Evolutionary conservation across 2,329 filamentous ascomycete genomes (phyloP).

Genomic region (Dactylonectria macrodidyma): DNA sequence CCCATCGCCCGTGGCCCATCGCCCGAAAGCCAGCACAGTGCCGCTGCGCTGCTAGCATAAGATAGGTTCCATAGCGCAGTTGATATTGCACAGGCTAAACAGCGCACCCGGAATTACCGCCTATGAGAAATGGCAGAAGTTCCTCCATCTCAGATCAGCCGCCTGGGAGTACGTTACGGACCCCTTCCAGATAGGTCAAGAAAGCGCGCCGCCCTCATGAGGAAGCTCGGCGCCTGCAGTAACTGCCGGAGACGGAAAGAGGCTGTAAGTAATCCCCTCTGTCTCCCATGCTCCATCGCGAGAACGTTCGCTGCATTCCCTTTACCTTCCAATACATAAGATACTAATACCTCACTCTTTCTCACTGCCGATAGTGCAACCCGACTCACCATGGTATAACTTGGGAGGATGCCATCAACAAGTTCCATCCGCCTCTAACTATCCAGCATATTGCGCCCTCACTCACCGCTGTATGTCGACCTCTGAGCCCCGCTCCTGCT

Average conservation of each 20-base stretch:
- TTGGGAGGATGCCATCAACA: no score
- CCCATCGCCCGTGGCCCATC: no score
- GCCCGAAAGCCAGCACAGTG: neutral
- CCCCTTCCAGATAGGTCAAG: slow-evolving; percentile 71
- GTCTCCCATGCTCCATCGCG: slow-evolving; percentile 10
- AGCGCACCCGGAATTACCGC: slow-evolving; percentile 50
- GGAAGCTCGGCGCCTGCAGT: slow-evolving; percentile 71
- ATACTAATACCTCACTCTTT: slow-evolving; percentile 36
- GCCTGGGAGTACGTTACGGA: slow-evolving; percentile 69
- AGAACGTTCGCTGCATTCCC: neutral
- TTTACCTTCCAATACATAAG: slow-evolving; percentile 13
- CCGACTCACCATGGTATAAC: no score
- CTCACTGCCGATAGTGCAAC: slow-evolving; percentile 63
- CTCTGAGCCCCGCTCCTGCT: no score
- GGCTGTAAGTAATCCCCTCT: slow-evolving; percentile 64
- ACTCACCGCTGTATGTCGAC: no score
- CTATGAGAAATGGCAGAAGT: slow-evolving; percentile 64
- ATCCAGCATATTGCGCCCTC: no score
- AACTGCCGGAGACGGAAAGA: slow-evolving; percentile 71
- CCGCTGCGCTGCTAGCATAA: slow-evolving; percentile 16
- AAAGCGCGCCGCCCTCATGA: slow-evolving; percentile 71
- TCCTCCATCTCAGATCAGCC: slow-evolving; percentile 69
- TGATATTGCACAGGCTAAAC: slow-evolving; percentile 21
- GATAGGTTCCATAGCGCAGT: slow-evolving; percentile 7
- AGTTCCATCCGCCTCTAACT: no score